Conservation (phyloP, 2,329 filamentous ascomycete genomes). For the Fusarium haematococcum region DNA sequence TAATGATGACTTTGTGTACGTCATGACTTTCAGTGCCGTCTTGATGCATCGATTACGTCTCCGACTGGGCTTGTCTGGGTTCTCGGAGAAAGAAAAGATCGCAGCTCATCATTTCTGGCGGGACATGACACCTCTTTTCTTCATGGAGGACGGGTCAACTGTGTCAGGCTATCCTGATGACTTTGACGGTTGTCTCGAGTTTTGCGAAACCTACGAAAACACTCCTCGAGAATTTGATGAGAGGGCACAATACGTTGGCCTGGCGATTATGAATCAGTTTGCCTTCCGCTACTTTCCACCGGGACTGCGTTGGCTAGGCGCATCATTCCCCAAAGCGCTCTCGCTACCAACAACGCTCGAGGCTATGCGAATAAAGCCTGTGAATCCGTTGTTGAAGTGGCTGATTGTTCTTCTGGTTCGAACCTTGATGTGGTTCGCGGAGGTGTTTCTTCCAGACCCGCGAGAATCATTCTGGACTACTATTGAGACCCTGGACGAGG, state of each 20-base stretch:
- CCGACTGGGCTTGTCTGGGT: background rate
- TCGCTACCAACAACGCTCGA: constrained; percentile 4
- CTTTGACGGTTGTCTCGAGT: background rate
- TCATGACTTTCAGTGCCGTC: constrained; percentile 7
- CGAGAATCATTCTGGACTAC: background rate
- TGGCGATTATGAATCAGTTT: constrained; percentile 13
- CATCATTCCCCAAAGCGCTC: constrained; percentile 5
- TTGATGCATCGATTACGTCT: constrained; percentile 18
- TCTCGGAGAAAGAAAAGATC: constrained; percentile 9
- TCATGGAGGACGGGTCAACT: background rate
- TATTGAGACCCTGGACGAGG: background rate
- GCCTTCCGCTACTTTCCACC: constrained; percentile 14
- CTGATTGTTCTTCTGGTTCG: constrained; percentile 6
- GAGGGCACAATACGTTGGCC: background rate
- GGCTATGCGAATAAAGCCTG: background rate
- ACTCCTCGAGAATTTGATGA: background rate
- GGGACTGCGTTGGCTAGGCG: background rate
- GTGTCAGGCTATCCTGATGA: constrained; percentile 6
- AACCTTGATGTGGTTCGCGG: constrained; percentile 4
- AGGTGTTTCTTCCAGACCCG: constrained; percentile 6
- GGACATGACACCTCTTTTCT: constrained; percentile 16
- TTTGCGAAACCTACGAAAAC: constrained; percentile 13
- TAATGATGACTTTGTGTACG: constrained; percentile 16
- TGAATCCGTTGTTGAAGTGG: background rate
- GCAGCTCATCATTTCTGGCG: constrained; percentile 14